Conservation (phyloP, 2,329 filamentous ascomycete species). For the Exophiala oligosperma region DNA sequence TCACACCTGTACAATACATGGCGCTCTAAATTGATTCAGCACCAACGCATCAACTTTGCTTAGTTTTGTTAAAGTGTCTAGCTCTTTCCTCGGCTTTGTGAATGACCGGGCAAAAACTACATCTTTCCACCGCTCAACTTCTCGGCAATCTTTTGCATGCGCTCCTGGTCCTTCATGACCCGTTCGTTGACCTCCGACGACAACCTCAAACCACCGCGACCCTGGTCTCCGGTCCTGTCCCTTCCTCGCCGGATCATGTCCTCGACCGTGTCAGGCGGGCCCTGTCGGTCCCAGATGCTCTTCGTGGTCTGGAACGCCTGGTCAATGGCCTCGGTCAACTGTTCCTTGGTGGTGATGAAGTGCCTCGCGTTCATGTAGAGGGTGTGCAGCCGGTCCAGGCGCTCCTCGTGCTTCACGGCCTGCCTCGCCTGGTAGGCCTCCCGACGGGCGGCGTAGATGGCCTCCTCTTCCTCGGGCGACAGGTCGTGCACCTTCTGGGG, state of each 20-base stretch:
- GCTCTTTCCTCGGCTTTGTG: not conserved
- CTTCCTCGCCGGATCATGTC: constrained; percentile 39
- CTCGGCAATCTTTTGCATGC: constrained; percentile 65
- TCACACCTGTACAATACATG: not conserved
- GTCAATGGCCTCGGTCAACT: constrained; percentile 74
- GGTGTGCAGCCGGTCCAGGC: constrained; percentile 73
- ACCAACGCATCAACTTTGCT: too few species aligned
- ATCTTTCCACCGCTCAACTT: constrained; percentile 68
- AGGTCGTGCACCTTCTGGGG: constrained; percentile 37
- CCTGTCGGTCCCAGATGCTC: constrained; percentile 54
- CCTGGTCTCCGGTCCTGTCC: constrained; percentile 16
- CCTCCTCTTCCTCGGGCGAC: constrained; percentile 34
- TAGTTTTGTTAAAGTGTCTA: not conserved
- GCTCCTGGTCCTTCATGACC: constrained; percentile 46
- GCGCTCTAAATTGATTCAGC: too few species aligned
- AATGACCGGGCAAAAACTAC: constrained; percentile 23
- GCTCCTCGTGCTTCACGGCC: constrained; percentile 57
- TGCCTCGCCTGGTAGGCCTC: constrained; percentile 45
- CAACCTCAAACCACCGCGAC: constrained; percentile 17
- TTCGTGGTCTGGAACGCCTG: constrained; percentile 66
- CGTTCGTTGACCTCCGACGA: constrained; percentile 32
- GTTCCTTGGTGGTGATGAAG: constrained; percentile 81
- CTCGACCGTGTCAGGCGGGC: constrained; percentile 49
- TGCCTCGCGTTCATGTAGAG: constrained; percentile 84
- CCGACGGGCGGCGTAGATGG: constrained; percentile 36